Conservation (phyloP, 495 filamentous ascomycete species). For the Glarea lozoyensis region DNA sequence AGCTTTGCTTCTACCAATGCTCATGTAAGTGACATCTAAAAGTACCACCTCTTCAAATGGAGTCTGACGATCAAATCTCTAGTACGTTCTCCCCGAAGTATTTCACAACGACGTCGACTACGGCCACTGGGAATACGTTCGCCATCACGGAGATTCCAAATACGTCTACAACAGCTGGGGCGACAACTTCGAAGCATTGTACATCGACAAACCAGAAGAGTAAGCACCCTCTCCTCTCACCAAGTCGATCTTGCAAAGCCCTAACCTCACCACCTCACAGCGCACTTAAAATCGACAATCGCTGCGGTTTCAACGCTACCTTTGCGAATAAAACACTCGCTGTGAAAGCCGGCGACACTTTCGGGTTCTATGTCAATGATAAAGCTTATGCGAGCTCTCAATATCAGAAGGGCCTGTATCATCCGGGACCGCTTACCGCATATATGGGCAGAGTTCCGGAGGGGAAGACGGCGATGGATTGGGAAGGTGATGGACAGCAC, state of each 20-base stretch:
- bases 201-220: not conserved
- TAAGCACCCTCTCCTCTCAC: not conserved
- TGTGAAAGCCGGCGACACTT: not conserved
- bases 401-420: constrained; percentile 8
- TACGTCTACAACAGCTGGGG: not conserved
- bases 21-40: no score
- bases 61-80: not conserved
- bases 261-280: not conserved
- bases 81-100: not conserved
- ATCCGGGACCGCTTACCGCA: constrained; percentile 36
- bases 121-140: not conserved
- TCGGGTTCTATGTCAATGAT: not conserved
- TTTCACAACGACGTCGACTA: not conserved
- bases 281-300: not conserved
- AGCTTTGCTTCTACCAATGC: not conserved
- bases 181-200: not conserved
- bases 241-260: not conserved
- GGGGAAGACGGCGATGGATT: constrained; percentile 27
- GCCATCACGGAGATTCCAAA: not conserved
- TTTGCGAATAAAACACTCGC: not conserved
- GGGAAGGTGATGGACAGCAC: constrained; percentile 34
- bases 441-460: constrained; percentile 36
- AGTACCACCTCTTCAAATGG: not conserved
- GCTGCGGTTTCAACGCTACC: not conserved
- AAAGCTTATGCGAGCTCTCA: no score